Base-by-base conservation (phyloP, 768 basidiomycete genomes). In the Panaeolus papilionaceus region DNA sequence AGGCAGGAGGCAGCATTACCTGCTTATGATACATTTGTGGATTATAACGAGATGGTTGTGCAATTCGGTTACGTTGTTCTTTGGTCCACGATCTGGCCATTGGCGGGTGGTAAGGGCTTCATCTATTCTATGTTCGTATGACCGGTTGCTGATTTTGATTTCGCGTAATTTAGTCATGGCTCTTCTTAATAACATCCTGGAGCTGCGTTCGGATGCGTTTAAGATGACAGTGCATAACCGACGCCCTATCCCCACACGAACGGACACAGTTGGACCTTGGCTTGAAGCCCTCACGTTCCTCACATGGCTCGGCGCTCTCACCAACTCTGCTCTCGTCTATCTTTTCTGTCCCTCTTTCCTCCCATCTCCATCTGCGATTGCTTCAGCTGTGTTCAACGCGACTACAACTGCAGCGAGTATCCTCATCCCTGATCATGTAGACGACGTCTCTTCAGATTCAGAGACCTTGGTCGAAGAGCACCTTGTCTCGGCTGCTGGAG, bases 11-110 rank as follows among this genome's bases (percentile, higher is more conserved):
- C 91, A 6, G 86, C 87, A 28, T 81, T 96, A 61, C 93, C 96
- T 0, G 89, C 89, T 44, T 96, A 96, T 73, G 86, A 89, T 40
- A 81, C 92, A 6, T 96, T 94, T 73, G 87, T 83, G 64, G 97
- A 98, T 79, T 99, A 97, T 78, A 89, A 89, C 73, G 98, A 99
- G 81, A 98, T 99, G 96, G 93, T 93, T 16, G 92, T 92, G 9
- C 95, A 96, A 74, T 98, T 97, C 76, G 96, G 97, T 0, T 96
- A 97, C 75, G 89, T 98, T 38, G 89, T 89, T 8, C 82, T 98
- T 23, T 99, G 96, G 95, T 93, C 90, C 58, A 90, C 94, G 38
- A 94, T 96, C 67, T 99, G 96, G 95, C 95, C 96, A 2, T 82
- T 99, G 18, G 92, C 95, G 2, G 90, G 95, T 28, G 83, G 91